Evolutionary conservation across 2,329 filamentous ascomycete genomes (phyloP).

Genomic region (Eurotiales sp.): DNA sequence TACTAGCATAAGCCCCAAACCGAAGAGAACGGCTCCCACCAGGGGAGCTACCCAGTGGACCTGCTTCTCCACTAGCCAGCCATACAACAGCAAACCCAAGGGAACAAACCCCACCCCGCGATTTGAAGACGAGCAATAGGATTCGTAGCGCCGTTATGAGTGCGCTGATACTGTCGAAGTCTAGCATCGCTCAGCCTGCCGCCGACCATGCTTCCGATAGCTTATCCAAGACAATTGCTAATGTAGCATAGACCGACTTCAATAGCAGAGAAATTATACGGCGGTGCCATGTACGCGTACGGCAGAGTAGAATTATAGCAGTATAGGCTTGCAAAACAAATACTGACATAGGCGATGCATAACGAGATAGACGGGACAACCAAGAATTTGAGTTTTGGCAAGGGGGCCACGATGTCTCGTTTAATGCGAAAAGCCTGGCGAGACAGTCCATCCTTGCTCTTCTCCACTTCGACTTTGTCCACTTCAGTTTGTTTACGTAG

Average conservation of each 20-base stretch:
- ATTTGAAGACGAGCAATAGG: conserved; percentile 1
- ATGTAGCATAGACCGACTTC: conserved; percentile 10
- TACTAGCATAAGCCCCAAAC: conserved; percentile 15
- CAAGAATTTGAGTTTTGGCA: conserved; percentile 3
- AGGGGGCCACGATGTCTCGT: conserved; percentile 4
- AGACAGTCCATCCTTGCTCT: too few species aligned
- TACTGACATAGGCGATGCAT: conserved; percentile 3
- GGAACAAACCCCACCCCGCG: conserved; percentile 5
- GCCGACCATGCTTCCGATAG: conserved; percentile 5
- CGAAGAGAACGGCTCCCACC: conserved; percentile 8
- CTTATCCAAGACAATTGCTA: conserved; percentile 11
- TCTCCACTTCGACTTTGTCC: too few species aligned
- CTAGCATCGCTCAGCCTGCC: conserved; percentile 4
- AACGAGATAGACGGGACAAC: conserved; percentile 4
- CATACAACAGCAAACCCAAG: conserved; percentile 1
- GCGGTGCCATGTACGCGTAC: conserved; percentile 5
- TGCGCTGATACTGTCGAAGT: conserved; percentile 4
- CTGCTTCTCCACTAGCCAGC: conserved; percentile 6
- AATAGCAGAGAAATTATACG: conserved; percentile 8
- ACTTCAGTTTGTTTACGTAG: too few species aligned
- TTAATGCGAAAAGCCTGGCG: too few species aligned
- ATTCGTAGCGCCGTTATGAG: neutral
- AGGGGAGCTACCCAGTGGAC: conserved; percentile 4
- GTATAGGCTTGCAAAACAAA: conserved; percentile 9
- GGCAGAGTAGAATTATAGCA: conserved; percentile 8